Percentiles rank a stretch among this genome's conserved stretches.
phyloP scores from a whole-genome alignment of 192 early-diverging fungal genomes.

The Coemansia aciculifera region DNA sequence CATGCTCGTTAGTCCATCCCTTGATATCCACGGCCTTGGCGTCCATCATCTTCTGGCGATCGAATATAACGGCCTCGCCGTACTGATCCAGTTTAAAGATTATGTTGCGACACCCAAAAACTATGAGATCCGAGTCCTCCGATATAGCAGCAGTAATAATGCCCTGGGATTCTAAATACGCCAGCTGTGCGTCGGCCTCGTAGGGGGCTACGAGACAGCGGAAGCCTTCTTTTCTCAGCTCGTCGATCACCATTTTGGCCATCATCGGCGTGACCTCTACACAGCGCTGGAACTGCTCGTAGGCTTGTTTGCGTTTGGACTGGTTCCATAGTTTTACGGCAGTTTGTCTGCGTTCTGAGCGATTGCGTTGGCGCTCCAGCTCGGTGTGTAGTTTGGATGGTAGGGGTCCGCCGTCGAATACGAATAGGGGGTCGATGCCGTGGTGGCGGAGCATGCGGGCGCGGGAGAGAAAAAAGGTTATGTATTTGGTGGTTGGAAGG shows the following conservation, averaged over 20 bases:
- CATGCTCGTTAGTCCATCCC: constrained; percentile 60
- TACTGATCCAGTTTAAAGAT: constrained; percentile 81
- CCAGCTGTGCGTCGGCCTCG: constrained; percentile 96
- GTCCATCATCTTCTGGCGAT: constrained; percentile 53
- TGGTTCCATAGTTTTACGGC: constrained; percentile 59
- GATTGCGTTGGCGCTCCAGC: constrained; percentile 54
- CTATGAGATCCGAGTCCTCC: constrained; percentile 94
- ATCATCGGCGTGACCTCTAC: constrained; percentile 86
- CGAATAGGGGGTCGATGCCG: constrained; percentile 77
- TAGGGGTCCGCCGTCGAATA: constrained; percentile 92
- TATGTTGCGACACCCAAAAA: constrained; percentile 84
- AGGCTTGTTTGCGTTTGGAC: constrained; percentile 64
- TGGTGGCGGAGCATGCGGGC: constrained; percentile 72
- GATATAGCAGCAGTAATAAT: constrained; percentile 80
- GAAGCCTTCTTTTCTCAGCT: constrained; percentile 62
- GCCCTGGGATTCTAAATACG: constrained; percentile 70
- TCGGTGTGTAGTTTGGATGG: constrained; percentile 84
- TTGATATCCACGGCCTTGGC: constrained; percentile 55
- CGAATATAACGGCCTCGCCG: constrained; percentile 69
- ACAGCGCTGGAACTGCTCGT: constrained; percentile 69
- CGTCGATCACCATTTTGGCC: constrained; percentile 73
- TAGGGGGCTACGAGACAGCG: constrained; percentile 90
- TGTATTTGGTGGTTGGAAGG: constrained; percentile 76
- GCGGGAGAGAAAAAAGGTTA: constrained; percentile 77
- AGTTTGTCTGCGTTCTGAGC: constrained; percentile 60